A percentile compares a stretch with the other conserved stretches of the same genome.
Conservation (phyloP, 306 rosid genomes). For the Pueraria montana region DNA sequence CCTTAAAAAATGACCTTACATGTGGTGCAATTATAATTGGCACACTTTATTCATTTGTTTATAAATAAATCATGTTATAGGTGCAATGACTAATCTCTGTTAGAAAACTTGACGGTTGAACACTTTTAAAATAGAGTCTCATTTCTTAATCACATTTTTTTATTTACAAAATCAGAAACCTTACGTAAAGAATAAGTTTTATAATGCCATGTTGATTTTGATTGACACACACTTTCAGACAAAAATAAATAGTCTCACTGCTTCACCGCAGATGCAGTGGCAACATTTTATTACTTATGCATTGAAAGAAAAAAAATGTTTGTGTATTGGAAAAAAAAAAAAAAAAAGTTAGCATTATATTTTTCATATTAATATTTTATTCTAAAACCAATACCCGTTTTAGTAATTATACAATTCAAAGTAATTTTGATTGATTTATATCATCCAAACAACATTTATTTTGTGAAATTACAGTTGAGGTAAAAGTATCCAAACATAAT, state of each 20-base stretch:
- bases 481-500: not conserved
- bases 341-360: not conserved
- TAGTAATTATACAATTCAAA: not conserved
- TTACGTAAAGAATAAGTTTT: too few relatives aligned
- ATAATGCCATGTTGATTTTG: too few relatives aligned
- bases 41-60: too few relatives aligned
- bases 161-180: too few relatives aligned
- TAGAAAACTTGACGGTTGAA: too few relatives aligned
- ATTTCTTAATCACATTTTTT: too few relatives aligned
- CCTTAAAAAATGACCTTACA: too few relatives aligned
- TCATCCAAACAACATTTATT: not conserved
- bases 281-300: not conserved
- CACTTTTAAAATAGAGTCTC: too few relatives aligned
- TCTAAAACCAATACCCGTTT: not conserved
- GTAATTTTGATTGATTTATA: not conserved
- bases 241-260: not conserved
- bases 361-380: not conserved
- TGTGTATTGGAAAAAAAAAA: not conserved
- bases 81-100: too few relatives aligned
- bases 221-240: too few relatives aligned
- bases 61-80: too few relatives aligned
- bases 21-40: too few relatives aligned
- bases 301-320: not conserved
- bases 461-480: not conserved
- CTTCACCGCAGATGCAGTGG: not conserved